Evolutionary conservation across 257 asterid genomes (phyloP).

Genomic region (Haberlea rhodopensis): DNA sequence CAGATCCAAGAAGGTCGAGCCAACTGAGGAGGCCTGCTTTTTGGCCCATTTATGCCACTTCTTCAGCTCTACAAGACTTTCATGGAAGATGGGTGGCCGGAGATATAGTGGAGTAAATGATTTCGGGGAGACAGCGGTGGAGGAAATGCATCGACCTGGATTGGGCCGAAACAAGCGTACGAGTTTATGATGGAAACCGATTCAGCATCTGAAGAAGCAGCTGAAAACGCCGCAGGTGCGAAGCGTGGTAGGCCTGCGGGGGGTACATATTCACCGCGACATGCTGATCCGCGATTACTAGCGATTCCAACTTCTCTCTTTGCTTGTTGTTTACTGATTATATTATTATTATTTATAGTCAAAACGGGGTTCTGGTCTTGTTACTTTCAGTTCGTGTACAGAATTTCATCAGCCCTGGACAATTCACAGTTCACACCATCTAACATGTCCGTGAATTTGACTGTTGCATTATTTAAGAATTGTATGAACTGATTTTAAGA

Average conservation of each 20-base stretch:
- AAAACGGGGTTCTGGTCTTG: no score
- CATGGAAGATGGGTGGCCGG: slow-evolving; percentile 1
- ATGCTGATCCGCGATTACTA: slow-evolving; percentile 1
- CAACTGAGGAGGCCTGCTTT: neutral
- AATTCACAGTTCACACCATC: no score
- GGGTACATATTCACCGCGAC: slow-evolving; percentile 10
- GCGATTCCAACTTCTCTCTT: slow-evolving; percentile 14
- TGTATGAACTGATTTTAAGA: no score
- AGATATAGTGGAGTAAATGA: slow-evolving; percentile 65
- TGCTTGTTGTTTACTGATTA: no score
- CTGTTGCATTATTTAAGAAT: no score
- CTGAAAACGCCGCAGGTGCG: no score
- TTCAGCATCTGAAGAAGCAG: no score
- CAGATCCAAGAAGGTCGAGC: slow-evolving; percentile 46
- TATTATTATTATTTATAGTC: no score
- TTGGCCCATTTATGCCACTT: neutral
- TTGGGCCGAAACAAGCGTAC: slow-evolving; percentile 10
- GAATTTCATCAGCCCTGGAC: no score
- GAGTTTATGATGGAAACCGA: slow-evolving; percentile 33
- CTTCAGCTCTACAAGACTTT: neutral
- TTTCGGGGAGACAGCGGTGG: slow-evolving; percentile 32
- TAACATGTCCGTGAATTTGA: no score
- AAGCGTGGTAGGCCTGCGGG: no score
- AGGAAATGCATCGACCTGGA: slow-evolving; percentile 32
- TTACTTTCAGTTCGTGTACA: no score